A percentile compares a stretch with the other conserved stretches of the same genome.
These are phyloP conservation scores for Takashimella koratensis DNA, from an alignment of 1,284 basidiomycete species.

Conservation along the genomic window DNA sequence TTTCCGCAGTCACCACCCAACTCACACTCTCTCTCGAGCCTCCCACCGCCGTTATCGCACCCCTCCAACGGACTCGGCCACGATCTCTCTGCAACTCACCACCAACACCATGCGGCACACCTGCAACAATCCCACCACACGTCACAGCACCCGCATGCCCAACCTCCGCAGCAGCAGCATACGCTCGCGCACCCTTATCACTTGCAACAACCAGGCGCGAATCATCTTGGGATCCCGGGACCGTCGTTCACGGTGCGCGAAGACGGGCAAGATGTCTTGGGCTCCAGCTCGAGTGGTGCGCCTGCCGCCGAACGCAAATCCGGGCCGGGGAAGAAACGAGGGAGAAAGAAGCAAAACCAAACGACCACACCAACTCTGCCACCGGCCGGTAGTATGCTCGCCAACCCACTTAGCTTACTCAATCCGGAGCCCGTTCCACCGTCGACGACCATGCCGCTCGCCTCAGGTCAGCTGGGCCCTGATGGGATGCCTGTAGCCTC, in stretches of 20 bases:
- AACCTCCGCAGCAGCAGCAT: background rate
- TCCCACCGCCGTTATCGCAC: background rate
- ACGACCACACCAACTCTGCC: no score
- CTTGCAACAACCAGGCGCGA: background rate
- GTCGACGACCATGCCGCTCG: no score
- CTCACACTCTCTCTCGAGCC: background rate
- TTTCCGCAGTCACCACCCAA: slow-evolving; percentile 14
- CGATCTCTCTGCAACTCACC: background rate
- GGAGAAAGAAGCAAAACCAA: background rate
- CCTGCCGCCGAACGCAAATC: background rate
- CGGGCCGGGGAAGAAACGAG: background rate
- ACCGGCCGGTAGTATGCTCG: background rate
- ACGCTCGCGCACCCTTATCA: background rate
- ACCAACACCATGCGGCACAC: background rate
- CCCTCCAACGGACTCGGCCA: background rate
- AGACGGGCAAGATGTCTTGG: no score
- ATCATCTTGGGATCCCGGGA: no score
- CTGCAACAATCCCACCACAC: background rate
- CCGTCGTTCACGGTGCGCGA: background rate
- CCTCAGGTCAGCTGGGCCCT: no score
- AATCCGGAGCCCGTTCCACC: background rate
- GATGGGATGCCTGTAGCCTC: slow-evolving; percentile 1
- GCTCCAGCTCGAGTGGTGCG: background rate
- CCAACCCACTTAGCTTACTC: background rate
- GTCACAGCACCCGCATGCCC: background rate